phyloP scores from a whole-genome alignment of 805 yeast species.

The Spencermartinsiella europaea region DNA sequence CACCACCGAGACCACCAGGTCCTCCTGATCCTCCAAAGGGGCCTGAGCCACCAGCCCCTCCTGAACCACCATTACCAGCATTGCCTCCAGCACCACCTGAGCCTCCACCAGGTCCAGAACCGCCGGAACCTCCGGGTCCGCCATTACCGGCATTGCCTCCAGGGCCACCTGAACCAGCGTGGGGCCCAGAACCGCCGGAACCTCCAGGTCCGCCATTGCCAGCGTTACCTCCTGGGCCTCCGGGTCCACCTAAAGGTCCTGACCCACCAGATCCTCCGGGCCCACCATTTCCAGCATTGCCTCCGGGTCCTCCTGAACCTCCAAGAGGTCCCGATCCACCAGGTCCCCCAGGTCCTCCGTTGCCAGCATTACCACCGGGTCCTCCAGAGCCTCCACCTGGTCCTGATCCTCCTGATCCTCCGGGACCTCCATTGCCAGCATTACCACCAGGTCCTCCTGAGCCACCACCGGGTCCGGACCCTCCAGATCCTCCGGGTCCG shows the following conservation, averaged over 20 bases:
- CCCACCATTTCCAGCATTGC: neutral
- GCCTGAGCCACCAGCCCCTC: slow-evolving; percentile 3
- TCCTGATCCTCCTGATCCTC: slow-evolving; percentile 1
- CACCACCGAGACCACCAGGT: neutral
- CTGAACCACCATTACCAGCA: slow-evolving; percentile 2
- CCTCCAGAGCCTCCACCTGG: slow-evolving; percentile 1
- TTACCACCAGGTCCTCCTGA: neutral
- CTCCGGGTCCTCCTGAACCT: neutral
- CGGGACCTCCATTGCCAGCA: neutral
- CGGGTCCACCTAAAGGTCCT: slow-evolving; percentile 2
- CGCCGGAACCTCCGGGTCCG: slow-evolving; percentile 15
- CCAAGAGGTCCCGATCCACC: neutral
- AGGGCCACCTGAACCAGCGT: slow-evolving; percentile 6
- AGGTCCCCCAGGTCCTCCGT: neutral
- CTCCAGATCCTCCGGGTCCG: neutral
- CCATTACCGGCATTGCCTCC: slow-evolving; percentile 10
- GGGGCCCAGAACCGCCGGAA: slow-evolving; percentile 16
- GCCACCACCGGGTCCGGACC: neutral
- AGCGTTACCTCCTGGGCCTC: slow-evolving; percentile 10
- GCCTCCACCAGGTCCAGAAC: slow-evolving; percentile 9
- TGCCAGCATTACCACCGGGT: neutral
- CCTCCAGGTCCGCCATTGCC: slow-evolving; percentile 11
- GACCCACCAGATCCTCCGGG: slow-evolving; percentile 1
- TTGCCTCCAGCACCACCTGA: slow-evolving; percentile 5
- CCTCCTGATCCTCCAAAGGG: slow-evolving; percentile 1